A percentile compares a stretch with the other conserved stretches of the same genome.
phyloP scores from a whole-genome alignment of 2,329 filamentous ascomycete genomes.

The Aspergillus sergii region DNA sequence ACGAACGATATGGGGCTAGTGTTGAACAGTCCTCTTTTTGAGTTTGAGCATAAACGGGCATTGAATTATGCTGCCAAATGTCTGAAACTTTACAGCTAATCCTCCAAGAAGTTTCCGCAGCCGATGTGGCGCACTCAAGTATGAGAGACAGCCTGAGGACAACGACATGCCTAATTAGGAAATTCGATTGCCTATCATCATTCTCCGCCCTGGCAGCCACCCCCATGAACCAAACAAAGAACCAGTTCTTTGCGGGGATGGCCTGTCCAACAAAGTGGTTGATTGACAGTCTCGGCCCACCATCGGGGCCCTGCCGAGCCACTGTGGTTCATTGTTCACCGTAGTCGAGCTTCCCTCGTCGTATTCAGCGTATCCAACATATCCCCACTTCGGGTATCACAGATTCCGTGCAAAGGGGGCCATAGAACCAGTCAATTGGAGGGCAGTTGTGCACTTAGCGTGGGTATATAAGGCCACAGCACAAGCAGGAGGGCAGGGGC shows the following conservation, averaged over 20 bases:
- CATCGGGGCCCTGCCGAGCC: not conserved
- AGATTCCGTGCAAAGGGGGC: not conserved
- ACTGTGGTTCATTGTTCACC: not conserved
- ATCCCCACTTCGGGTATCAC: slow-evolving; percentile 3
- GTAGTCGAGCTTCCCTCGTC: not conserved
- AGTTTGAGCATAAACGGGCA: not conserved
- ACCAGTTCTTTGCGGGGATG: not conserved
- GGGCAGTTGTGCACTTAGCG: not conserved
- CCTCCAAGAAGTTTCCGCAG: not conserved
- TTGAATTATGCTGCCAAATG: not conserved
- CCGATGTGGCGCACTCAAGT: not conserved
- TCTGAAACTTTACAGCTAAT: not conserved
- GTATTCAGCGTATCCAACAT: slow-evolving; percentile 12
- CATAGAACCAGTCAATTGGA: not conserved
- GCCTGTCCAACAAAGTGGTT: not conserved
- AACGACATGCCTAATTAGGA: not conserved
- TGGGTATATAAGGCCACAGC: not conserved
- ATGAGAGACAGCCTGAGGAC: not conserved
- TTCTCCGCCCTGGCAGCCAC: not conserved
- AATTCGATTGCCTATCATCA: not conserved
- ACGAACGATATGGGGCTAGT: not conserved
- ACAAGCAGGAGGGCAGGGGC: not conserved
- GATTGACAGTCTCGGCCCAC: not conserved
- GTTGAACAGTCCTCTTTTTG: not conserved
- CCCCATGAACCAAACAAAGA: not conserved